Conservation (phyloP, 371 early-diverging fungal species). For the Lichtheimia ornata region DNA sequence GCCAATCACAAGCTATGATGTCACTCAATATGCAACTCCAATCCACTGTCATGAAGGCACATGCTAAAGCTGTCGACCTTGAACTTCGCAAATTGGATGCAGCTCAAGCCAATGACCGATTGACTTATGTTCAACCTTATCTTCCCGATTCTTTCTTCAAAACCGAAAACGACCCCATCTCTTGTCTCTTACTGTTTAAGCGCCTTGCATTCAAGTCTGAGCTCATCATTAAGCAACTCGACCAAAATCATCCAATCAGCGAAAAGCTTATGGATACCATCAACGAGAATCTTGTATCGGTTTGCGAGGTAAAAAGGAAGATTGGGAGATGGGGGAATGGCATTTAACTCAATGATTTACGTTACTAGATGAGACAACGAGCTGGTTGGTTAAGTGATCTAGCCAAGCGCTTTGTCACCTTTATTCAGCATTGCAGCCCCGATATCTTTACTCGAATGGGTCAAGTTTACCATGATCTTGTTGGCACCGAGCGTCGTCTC, state of each 20-base stretch:
- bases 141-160: conserved; percentile 84
- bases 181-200: conserved; percentile 72
- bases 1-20: conserved; percentile 85
- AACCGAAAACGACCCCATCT: conserved; percentile 79
- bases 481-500: conserved; percentile 65
- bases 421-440: conserved; percentile 66
- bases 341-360: neutral
- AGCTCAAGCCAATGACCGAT: conserved; percentile 76
- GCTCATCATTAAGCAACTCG: conserved; percentile 75
- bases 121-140: conserved; percentile 76
- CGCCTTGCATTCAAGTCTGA: conserved; percentile 82
- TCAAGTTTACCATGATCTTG: conserved; percentile 68
- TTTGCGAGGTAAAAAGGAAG: conserved; percentile 50
- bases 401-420: conserved; percentile 67
- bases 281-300: conserved; percentile 50
- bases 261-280: conserved; percentile 60
- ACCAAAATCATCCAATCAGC: conserved; percentile 64
- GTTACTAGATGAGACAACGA: conserved; percentile 63
- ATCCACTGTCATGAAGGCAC: conserved; percentile 79
- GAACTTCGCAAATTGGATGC: conserved; percentile 88
- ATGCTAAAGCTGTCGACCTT: conserved; percentile 87
- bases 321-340: no score
- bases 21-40: conserved; percentile 82
- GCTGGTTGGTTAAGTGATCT: conserved; percentile 72
- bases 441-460: conserved; percentile 72